Conservation (phyloP, 2,329 filamentous ascomycete species). For the Sporothrix sp. region DNA sequence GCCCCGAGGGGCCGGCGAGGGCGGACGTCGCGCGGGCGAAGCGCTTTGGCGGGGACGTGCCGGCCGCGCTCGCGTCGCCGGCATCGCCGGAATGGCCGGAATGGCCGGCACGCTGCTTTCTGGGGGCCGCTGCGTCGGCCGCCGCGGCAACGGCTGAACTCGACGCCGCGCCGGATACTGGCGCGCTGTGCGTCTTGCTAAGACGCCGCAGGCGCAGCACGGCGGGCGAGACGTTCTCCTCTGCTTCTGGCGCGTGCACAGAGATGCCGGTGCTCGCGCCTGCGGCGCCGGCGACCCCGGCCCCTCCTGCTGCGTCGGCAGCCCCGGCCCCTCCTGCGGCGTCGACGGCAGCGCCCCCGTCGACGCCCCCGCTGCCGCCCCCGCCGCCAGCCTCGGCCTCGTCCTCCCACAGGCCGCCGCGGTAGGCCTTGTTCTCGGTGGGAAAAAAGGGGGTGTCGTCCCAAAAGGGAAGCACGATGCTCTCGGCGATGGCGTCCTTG, state of each 20-base stretch:
- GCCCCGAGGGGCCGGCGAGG: slow-evolving; percentile 52
- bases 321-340: slow-evolving; percentile 25
- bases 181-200: slow-evolving; percentile 48
- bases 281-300: not conserved
- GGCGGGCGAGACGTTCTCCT: slow-evolving; percentile 26
- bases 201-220: slow-evolving; percentile 32
- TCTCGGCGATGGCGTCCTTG: slow-evolving; percentile 87
- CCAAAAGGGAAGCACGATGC: slow-evolving; percentile 87
- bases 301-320: not conserved
- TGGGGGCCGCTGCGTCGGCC: slow-evolving; percentile 17
- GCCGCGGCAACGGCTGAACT: slow-evolving; percentile 37
- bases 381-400: slow-evolving; percentile 30
- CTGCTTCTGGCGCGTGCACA: slow-evolving; percentile 30
- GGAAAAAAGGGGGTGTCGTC: slow-evolving; percentile 88
- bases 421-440: slow-evolving; percentile 65
- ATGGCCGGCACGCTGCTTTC: slow-evolving; percentile 36
- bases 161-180: slow-evolving; percentile 24
- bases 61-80: not conserved
- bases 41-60: slow-evolving; percentile 33
- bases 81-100: no score
- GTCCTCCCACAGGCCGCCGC: slow-evolving; percentile 73
- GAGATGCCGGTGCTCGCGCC: not conserved
- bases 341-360: slow-evolving; percentile 37
- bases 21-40: slow-evolving; percentile 48
- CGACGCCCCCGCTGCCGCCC: slow-evolving; percentile 17